These are phyloP conservation scores for Penicillium sp. DNA, from an alignment of 2,329 filamentous ascomycete genomes.

Conservation along the genomic window DNA sequence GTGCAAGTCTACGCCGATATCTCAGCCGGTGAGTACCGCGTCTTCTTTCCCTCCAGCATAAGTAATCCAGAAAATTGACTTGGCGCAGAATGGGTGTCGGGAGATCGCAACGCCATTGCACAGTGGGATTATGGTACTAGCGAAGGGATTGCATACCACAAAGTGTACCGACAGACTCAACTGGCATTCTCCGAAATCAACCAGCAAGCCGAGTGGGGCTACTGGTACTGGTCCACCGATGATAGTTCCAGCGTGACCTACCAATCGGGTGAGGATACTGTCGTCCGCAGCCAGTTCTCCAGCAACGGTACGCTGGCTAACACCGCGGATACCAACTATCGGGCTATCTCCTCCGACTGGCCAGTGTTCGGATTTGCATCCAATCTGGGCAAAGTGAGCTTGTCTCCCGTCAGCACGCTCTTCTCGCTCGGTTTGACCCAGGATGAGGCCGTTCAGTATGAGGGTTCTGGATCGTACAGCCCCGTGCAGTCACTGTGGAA, in stretches of 20 bases:
- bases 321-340: slow-evolving; percentile 49
- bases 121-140: slow-evolving; percentile 60
- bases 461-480: slow-evolving; percentile 40
- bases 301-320: slow-evolving; percentile 46
- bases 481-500: slow-evolving; percentile 51
- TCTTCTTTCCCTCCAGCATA: background rate
- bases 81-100: slow-evolving; percentile 65
- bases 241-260: slow-evolving; percentile 42
- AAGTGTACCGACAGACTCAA: slow-evolving; percentile 49
- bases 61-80: slow-evolving; percentile 11
- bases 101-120: slow-evolving; percentile 55
- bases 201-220: slow-evolving; percentile 54
- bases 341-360: slow-evolving; percentile 50
- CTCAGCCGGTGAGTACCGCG: slow-evolving; percentile 56
- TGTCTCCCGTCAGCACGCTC: slow-evolving; percentile 38
- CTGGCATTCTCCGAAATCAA: slow-evolving; percentile 47
- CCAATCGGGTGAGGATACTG: slow-evolving; percentile 48
- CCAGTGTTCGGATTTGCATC: slow-evolving; percentile 55
- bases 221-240: slow-evolving; percentile 54
- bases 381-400: slow-evolving; percentile 48
- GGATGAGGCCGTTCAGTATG: slow-evolving; percentile 50
- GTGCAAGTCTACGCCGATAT: slow-evolving; percentile 73
- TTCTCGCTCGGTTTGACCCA: slow-evolving; percentile 54
- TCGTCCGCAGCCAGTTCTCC: slow-evolving; percentile 49
- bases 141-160: slow-evolving; percentile 61